Evolutionary conservation across 2,329 filamentous ascomycete species (phyloP).

Genomic region (Xylariaceae sp.): DNA sequence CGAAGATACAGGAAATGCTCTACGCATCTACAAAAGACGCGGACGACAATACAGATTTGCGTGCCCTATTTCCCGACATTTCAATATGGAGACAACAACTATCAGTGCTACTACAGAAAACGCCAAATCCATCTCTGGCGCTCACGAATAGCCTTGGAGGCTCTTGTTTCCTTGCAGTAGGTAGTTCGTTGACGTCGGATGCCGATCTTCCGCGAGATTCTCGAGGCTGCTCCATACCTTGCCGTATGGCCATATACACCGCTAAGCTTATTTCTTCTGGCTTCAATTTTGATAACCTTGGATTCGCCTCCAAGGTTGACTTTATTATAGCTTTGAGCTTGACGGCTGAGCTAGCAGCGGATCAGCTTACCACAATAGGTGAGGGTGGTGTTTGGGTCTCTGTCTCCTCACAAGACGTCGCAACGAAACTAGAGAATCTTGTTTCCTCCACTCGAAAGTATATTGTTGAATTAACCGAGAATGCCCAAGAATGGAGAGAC

Average conservation of each 20-base stretch:
- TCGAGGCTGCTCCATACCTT: conserved; percentile 72
- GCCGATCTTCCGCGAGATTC: conserved; percentile 59
- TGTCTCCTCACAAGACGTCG: conserved; percentile 43
- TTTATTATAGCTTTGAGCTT: conserved; percentile 58
- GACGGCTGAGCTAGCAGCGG: conserved; percentile 57
- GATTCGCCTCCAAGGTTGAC: conserved; percentile 53
- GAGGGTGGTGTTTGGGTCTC: conserved; percentile 54
- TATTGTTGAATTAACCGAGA: conserved; percentile 43
- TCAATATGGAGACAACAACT: conserved; percentile 71
- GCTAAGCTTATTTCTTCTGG: conserved; percentile 59
- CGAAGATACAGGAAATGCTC: conserved; percentile 46
- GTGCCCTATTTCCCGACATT: conserved; percentile 64
- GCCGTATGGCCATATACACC: conserved; percentile 77
- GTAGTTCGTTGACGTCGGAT: conserved; percentile 29
- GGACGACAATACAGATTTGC: conserved; percentile 15
- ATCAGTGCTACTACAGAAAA: conserved; percentile 55
- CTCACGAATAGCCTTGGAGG: conserved; percentile 77
- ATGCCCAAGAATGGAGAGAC: conserved; percentile 48
- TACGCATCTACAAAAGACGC: conserved; percentile 43
- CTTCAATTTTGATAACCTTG: conserved; percentile 47
- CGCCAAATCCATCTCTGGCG: conserved; percentile 68
- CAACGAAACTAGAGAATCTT: conserved; percentile 51
- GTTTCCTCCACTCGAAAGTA: conserved; percentile 48
- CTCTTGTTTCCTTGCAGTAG: conserved; percentile 66
- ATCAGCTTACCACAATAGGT: conserved; percentile 57